Evolutionary conservation across 2,329 filamentous ascomycete genomes (phyloP).

Genomic region (Pseudopithomyces maydicus): DNA sequence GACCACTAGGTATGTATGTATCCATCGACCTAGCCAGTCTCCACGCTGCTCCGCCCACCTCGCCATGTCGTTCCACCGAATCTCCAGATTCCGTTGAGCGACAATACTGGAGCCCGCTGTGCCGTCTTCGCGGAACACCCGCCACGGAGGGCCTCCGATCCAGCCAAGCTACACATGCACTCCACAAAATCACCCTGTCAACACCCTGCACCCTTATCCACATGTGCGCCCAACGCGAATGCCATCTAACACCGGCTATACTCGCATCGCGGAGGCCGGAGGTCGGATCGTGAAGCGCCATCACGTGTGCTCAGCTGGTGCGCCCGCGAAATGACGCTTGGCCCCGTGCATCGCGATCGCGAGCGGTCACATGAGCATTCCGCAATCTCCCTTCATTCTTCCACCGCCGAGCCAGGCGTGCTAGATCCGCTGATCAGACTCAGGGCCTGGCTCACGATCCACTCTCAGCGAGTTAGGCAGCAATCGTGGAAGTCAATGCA

Average conservation of each 20-base stretch:
- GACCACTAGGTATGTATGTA: too few species aligned
- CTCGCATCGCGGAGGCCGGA: background rate
- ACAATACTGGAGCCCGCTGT: background rate
- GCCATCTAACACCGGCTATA: background rate
- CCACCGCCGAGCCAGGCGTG: background rate
- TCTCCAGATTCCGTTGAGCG: background rate
- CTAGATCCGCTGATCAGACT: background rate
- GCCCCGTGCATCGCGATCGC: background rate
- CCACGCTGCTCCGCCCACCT: background rate
- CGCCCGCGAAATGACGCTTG: background rate
- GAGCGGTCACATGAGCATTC: slow-evolving; percentile 6
- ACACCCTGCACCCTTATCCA: background rate
- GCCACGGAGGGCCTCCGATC: background rate
- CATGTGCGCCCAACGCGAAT: too few species aligned
- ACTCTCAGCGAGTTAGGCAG: too few species aligned
- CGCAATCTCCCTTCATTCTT: slow-evolving; percentile 8
- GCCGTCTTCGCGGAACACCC: background rate
- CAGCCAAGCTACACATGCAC: background rate
- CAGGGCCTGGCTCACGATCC: too few species aligned
- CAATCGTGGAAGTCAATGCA: too few species aligned
- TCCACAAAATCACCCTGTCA: background rate
- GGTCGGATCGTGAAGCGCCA: background rate
- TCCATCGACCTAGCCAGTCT: background rate
- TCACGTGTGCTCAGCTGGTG: background rate
- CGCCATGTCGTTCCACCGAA: background rate